Conservation (phyloP, 2,329 filamentous ascomycete genomes). For the Arthrobotrys megalospora region DNA sequence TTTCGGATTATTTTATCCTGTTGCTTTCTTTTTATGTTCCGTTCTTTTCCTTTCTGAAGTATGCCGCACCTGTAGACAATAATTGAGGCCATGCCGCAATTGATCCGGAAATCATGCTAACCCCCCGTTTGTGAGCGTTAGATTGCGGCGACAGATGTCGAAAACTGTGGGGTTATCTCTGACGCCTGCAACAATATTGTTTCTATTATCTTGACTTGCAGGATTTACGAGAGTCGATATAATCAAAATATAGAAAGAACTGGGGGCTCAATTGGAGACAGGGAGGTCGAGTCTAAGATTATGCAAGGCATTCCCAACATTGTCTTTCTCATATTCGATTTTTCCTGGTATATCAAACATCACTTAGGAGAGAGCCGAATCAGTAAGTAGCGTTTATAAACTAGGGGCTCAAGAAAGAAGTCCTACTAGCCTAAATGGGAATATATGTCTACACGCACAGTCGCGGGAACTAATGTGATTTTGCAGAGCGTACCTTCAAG, state of each 20-base stretch:
- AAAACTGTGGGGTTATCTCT: slow-evolving; percentile 41
- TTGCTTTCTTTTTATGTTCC: background rate
- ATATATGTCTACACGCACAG: no score
- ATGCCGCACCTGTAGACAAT: background rate
- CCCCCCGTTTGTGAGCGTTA: background rate
- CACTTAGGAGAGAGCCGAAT: slow-evolving; percentile 6
- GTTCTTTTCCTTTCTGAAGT: background rate
- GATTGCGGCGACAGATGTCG: slow-evolving; percentile 32
- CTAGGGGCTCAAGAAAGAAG: background rate
- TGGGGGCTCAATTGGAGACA: background rate
- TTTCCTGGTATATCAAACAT: slow-evolving; percentile 19
- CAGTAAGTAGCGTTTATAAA: background rate
- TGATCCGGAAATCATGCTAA: background rate
- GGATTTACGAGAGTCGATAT: slow-evolving; percentile 33
- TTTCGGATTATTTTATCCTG: background rate
- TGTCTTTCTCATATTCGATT: slow-evolving; percentile 5
- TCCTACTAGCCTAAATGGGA: background rate
- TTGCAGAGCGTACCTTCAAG: slow-evolving; percentile 22
- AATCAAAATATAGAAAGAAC: background rate
- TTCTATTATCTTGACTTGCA: slow-evolving; percentile 27
- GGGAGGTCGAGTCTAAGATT: slow-evolving; percentile 24
- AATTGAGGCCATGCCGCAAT: background rate
- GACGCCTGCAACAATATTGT: slow-evolving; percentile 37
- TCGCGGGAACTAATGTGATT: background rate
- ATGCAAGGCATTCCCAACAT: background rate